Conservation (phyloP, 768 basidiomycete species). For the Galerina marginata region DNA sequence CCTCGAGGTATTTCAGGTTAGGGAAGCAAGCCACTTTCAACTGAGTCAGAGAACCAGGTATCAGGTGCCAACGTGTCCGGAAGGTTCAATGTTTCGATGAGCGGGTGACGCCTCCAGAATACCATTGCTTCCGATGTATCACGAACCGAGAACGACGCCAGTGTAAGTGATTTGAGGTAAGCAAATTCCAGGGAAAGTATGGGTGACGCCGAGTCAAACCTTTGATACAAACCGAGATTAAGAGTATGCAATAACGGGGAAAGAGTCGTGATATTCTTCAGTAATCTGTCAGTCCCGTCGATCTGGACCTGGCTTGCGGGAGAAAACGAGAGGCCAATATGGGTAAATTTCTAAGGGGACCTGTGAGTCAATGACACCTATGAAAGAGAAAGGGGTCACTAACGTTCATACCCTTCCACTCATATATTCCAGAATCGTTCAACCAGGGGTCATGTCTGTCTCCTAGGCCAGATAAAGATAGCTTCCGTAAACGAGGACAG, state of each 20-base stretch:
- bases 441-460: too few species aligned
- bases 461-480: too few species aligned
- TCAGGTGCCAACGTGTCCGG: background rate
- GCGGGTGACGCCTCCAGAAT: background rate
- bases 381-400: too few species aligned
- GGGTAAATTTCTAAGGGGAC: too few species aligned
- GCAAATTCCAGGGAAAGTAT: background rate
- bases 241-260: background rate
- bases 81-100: background rate
- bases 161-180: background rate
- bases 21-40: background rate
- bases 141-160: background rate
- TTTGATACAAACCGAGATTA: background rate
- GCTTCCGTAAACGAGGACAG: too few species aligned
- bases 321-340: too few species aligned
- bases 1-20: slow-evolving; percentile 1
- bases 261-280: background rate
- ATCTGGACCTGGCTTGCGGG: background rate
- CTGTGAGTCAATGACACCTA: too few species aligned
- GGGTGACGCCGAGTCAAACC: background rate
- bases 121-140: background rate
- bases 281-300: background rate
- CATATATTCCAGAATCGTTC: too few species aligned
- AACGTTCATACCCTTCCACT: too few species aligned
- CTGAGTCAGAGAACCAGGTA: background rate